Evolutionary conservation across 1,284 basidiomycete species (phyloP).

Genomic region (Phellopilus nigrolimitatus): DNA sequence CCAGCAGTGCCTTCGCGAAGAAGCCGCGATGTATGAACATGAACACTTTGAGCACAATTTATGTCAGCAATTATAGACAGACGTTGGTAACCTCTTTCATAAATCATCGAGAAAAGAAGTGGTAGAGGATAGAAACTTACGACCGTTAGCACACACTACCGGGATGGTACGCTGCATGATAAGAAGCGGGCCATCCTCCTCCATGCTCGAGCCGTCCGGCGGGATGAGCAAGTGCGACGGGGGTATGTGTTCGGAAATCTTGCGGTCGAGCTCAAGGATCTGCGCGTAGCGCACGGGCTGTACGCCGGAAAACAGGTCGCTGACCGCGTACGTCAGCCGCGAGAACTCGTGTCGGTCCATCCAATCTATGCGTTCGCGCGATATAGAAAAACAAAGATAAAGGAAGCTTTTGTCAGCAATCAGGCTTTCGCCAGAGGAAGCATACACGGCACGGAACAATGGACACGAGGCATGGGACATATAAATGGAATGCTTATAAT

Average conservation of each 20-base stretch:
- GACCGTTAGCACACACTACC: constrained; percentile 15
- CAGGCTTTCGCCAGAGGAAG: background rate
- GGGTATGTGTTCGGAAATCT: constrained; percentile 11
- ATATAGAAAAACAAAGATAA: background rate
- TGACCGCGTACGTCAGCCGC: constrained; percentile 9
- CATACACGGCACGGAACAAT: too few relatives aligned
- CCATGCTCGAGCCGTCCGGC: constrained; percentile 15
- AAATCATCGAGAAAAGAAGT: too few relatives aligned
- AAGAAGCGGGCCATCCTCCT: constrained; percentile 17
- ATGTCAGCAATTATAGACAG: background rate
- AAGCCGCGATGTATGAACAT: constrained; percentile 25
- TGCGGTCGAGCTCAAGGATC: constrained; percentile 19
- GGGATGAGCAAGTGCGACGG: constrained; percentile 16
- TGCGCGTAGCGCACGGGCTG: constrained; percentile 16
- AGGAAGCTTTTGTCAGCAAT: background rate
- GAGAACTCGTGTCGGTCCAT: constrained; percentile 11
- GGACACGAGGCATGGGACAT: too few relatives aligned
- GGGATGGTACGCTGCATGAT: constrained; percentile 19
- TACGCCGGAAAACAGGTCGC: constrained; percentile 12
- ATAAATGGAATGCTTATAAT: too few relatives aligned
- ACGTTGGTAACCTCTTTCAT: too few relatives aligned
- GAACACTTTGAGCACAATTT: constrained; percentile 16
- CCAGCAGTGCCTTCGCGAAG: constrained; percentile 24
- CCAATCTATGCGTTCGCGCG: constrained; percentile 12
- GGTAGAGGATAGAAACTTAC: too few relatives aligned